phyloP scores from a whole-genome alignment of 139 green algal genomes.

The Yamagishiella unicocca region DNA sequence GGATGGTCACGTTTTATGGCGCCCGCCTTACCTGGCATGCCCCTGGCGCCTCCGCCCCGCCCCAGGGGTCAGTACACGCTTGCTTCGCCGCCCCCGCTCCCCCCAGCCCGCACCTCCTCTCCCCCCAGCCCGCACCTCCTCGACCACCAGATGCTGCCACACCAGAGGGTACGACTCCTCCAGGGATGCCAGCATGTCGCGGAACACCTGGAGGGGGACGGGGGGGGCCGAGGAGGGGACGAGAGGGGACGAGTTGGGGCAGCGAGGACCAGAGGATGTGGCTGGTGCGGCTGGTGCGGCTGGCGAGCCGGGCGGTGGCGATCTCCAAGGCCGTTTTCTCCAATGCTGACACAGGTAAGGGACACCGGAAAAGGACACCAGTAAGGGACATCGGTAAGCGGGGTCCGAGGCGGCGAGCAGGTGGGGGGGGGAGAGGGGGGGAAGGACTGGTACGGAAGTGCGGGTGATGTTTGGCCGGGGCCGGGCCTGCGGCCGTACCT shows the following conservation, averaged over 20 bases:
- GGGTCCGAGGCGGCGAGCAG: too few relatives aligned
- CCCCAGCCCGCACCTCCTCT: neutral
- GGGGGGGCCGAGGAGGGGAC: neutral
- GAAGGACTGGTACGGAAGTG: too few relatives aligned
- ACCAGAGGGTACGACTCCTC: constrained; percentile 26
- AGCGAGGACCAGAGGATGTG: too few relatives aligned
- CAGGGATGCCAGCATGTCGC: constrained; percentile 12
- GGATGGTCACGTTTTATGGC: neutral
- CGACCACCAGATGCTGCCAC: constrained; percentile 41
- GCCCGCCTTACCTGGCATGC: neutral
- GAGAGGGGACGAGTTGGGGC: too few relatives aligned
- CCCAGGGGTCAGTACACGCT: too few relatives aligned
- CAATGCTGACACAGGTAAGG: too few relatives aligned
- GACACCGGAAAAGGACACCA: too few relatives aligned
- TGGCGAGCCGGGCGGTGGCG: too few relatives aligned
- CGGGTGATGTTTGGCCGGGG: neutral
- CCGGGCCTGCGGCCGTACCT: constrained; percentile 1
- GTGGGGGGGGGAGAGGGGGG: too few relatives aligned
- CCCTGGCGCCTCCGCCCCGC: neutral
- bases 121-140: constrained; percentile 23
- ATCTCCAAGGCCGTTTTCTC: too few relatives aligned
- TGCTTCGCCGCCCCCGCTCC: neutral
- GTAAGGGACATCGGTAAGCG: too few relatives aligned
- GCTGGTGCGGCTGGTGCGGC: too few relatives aligned
- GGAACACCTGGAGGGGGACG: neutral